phyloP scores from a whole-genome alignment of 805 yeast species.

The Myxozyma lipomycoides region DNA sequence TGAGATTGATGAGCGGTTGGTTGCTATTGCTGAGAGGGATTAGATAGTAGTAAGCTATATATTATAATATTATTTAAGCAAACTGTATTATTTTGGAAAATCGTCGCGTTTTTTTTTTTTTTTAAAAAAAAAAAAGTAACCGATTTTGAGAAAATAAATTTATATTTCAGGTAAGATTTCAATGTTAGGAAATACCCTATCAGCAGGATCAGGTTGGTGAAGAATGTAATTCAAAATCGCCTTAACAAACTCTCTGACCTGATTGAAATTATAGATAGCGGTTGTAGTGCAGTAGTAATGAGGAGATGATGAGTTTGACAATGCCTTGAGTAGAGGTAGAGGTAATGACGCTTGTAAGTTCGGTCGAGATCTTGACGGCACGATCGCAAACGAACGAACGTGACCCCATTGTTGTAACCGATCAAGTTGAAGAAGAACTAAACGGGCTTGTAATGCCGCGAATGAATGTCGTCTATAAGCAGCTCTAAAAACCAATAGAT shows the following conservation, averaged over 20 bases:
- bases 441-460: constrained; percentile 20
- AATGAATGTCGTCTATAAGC: constrained; percentile 21
- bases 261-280: constrained; percentile 1
- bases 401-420: constrained; percentile 23
- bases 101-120: neutral
- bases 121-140: too few relatives aligned
- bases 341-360: constrained; percentile 1
- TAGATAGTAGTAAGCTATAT: too few relatives aligned
- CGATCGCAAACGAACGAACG: constrained; percentile 14
- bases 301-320: neutral
- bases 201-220: constrained; percentile 2
- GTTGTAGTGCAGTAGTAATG: neutral
- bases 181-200: constrained; percentile 15
- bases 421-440: constrained; percentile 23
- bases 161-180: constrained; percentile 19
- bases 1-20: constrained; percentile 90
- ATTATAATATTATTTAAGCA: neutral
- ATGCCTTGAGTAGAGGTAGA: neutral
- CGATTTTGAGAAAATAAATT: too few relatives aligned
- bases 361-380: constrained; percentile 3
- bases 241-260: constrained; percentile 7
- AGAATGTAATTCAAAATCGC: constrained; percentile 4
- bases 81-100: neutral
- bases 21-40: constrained; percentile 94
- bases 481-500: constrained; percentile 4